Percentiles rank a stretch among this genome's conserved stretches.
Conservation (phyloP, 2,329 filamentous ascomycete species). For the Diaporthe eres region DNA sequence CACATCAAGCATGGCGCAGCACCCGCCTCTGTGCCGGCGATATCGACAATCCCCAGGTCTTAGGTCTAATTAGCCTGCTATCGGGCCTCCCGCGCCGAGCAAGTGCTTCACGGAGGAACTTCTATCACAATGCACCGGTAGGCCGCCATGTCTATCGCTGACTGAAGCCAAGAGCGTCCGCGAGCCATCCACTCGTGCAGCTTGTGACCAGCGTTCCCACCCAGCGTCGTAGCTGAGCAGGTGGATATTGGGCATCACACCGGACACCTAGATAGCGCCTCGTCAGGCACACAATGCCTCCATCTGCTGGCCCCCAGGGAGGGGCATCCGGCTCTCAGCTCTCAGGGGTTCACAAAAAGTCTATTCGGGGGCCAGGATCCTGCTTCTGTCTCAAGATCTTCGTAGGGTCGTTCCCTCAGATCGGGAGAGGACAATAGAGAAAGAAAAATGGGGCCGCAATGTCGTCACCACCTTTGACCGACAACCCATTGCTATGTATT, state of each 20-base stretch:
- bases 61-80: neutral
- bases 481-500: neutral
- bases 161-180: constrained; percentile 1
- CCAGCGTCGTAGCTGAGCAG: constrained; percentile 3
- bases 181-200: neutral
- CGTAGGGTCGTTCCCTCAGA: neutral
- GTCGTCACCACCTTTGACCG: constrained; percentile 6
- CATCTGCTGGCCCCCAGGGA: neutral
- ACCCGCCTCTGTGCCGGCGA: neutral
- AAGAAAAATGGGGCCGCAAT: neutral
- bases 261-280: constrained; percentile 12
- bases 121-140: neutral
- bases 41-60: constrained; percentile 8
- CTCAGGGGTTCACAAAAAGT: constrained; percentile 3
- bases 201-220: neutral
- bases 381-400: constrained; percentile 10
- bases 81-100: constrained; percentile 9
- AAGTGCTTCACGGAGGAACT: neutral
- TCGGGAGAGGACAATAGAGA: neutral
- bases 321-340: neutral
- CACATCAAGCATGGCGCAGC: constrained; percentile 30
- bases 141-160: constrained; percentile 5
- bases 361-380: constrained; percentile 5
- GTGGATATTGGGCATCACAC: constrained; percentile 33
- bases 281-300: constrained; percentile 10